Conservation (phyloP, 768 basidiomycete species). For the Amanita subjunquillea region DNA sequence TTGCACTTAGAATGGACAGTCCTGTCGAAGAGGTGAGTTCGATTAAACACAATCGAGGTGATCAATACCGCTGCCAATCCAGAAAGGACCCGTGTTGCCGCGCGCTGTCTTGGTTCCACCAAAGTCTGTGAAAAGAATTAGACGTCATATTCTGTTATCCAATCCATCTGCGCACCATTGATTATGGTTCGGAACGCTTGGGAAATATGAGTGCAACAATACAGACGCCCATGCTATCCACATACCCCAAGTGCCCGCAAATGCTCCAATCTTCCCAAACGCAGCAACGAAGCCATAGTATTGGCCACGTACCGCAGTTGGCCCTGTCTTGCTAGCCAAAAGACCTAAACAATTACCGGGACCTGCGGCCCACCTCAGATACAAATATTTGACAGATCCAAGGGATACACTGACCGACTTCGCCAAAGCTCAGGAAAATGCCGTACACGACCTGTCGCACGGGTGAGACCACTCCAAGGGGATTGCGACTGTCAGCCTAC, state of each 20-base stretch:
- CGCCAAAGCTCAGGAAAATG: slow-evolving; percentile 83
- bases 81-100: slow-evolving; percentile 82
- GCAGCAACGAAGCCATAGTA: slow-evolving; percentile 85
- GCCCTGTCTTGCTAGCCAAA: slow-evolving; percentile 75
- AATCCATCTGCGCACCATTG: slow-evolving; percentile 26
- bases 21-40: slow-evolving; percentile 19
- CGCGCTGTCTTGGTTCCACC: slow-evolving; percentile 38
- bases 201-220: neutral
- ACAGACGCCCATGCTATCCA: neutral
- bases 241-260: slow-evolving; percentile 74
- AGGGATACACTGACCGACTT: slow-evolving; percentile 48
- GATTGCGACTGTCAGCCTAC: slow-evolving; percentile 23
- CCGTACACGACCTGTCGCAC: slow-evolving; percentile 66
- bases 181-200: slow-evolving; percentile 63
- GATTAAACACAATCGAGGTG: neutral
- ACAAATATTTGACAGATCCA: neutral
- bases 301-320: slow-evolving; percentile 79
- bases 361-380: slow-evolving; percentile 22
- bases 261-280: slow-evolving; percentile 77
- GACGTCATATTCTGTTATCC: neutral
- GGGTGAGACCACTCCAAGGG: neutral
- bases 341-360: slow-evolving; percentile 85
- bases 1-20: slow-evolving; percentile 70
- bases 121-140: slow-evolving; percentile 34
- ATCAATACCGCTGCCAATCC: slow-evolving; percentile 61